These are phyloP conservation scores for Wickerhamomyces hampshirensis DNA, from an alignment of 805 yeast species.

Conservation along the genomic window DNA sequence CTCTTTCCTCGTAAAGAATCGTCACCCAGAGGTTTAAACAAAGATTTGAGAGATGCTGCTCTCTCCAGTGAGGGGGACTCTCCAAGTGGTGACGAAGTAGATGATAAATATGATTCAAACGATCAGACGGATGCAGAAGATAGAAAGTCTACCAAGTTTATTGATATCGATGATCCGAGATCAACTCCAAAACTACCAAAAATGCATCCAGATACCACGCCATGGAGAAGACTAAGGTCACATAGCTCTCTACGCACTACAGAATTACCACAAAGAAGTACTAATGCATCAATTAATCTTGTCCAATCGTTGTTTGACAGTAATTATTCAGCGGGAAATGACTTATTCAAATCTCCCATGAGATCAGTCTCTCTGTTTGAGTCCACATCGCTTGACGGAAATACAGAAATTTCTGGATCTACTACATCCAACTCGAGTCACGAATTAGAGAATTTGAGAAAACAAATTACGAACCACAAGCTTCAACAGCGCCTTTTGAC, in stretches of 20 bases:
- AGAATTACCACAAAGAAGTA: constrained; percentile 5
- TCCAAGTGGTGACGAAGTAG: constrained; percentile 16
- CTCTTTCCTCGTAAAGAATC: background rate
- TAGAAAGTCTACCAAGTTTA: constrained; percentile 11
- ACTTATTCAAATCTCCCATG: constrained; percentile 8
- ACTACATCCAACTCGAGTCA: constrained; percentile 9
- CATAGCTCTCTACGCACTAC: constrained; percentile 14
- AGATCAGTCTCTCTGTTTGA: constrained; percentile 22
- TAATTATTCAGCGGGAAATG: constrained; percentile 1
- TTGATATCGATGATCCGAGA: constrained; percentile 25
- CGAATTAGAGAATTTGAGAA: constrained; percentile 35
- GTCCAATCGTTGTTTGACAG: constrained; percentile 22
- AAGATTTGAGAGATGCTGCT: background rate
- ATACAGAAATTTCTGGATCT: constrained; percentile 8
- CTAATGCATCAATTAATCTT: constrained; percentile 13
- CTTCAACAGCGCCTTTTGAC: constrained; percentile 29
- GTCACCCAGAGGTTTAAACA: background rate
- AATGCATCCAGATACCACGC: constrained; percentile 31
- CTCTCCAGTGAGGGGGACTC: background rate
- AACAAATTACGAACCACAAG: constrained; percentile 38
- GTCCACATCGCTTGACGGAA: constrained; percentile 7
- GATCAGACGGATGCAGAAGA: constrained; percentile 2
- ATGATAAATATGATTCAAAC: constrained; percentile 8
- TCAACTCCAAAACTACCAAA: constrained; percentile 28
- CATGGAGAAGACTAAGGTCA: constrained; percentile 30